These are phyloP conservation scores for Saussurea involucrata DNA, from an alignment of 129 eudicot genomes.

Conservation along the genomic window DNA sequence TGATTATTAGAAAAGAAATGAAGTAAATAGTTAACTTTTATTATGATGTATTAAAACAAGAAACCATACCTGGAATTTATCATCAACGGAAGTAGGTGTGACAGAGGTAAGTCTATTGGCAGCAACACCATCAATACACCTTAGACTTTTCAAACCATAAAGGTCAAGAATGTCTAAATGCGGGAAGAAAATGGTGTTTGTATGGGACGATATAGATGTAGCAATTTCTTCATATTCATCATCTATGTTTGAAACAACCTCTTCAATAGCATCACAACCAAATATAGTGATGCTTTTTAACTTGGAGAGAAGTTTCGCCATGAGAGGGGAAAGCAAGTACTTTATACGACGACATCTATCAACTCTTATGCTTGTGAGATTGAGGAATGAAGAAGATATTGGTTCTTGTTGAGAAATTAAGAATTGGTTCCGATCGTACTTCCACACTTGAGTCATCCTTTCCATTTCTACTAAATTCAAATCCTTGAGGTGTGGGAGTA, in stretches of 20 bases:
- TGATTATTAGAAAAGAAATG: neutral
- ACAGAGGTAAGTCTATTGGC: neutral
- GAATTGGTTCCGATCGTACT: neutral
- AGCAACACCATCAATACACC: neutral
- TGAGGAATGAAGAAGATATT: neutral
- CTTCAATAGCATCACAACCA: neutral
- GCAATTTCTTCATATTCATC: constrained; percentile 1
- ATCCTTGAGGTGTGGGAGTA: neutral
- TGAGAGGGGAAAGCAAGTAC: constrained; percentile 16
- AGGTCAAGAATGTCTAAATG: neutral
- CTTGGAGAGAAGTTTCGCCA: constrained; percentile 4
- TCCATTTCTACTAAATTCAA: neutral
- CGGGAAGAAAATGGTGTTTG: neutral
- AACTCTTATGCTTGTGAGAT: neutral
- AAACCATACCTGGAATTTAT: neutral
- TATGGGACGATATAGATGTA: neutral
- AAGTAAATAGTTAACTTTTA: neutral
- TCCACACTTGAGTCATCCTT: neutral
- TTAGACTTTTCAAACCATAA: neutral
- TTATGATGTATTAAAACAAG: neutral
- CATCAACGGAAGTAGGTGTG: neutral
- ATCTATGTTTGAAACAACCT: constrained; percentile 12
- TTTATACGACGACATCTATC: no score
- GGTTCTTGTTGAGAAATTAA: neutral
- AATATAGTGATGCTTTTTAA: neutral